Evolutionary conservation across 2,329 filamentous ascomycete species (phyloP), one percentile per base, ranked within the genome.

Genomic region (Chaetomiaceae sp.): DNA sequence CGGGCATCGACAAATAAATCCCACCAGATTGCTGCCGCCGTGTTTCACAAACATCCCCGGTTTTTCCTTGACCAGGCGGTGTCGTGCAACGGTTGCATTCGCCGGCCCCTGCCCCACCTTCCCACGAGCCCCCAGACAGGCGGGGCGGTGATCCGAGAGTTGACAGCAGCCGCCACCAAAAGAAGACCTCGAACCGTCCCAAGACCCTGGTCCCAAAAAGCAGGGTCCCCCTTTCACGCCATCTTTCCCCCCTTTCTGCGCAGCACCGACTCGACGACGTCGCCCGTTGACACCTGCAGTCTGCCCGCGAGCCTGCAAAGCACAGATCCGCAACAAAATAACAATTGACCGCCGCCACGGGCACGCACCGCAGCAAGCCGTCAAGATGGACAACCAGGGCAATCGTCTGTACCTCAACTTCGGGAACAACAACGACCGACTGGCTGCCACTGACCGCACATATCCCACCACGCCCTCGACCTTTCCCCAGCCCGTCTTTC

Each of bases 391-490:
- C 64, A 69, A 71, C 62, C 75, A 75, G 71, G 84, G 84, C 65
- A 81, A 81, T 60, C 79, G 81, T 54, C 77, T 87, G 51, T 78
- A 81, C 66, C 78, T 88, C 66, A 86, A 86, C 71, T 81, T 85
- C 62, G 78, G 76, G 66, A 85, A 80, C 70, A 80, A 79, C 67
- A 84, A 82, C 70, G 81, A 85, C 63, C 82, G 83, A 64, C 79
- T 83, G 54, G 75, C 77, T 56, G 71, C 81, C 64, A 79, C 77
- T 69, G 86, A 86, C 69, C 79, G 86, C 67, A 77, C 83, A 61
- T 90, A 89, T 77, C 88, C 87, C 62, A 90, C 92, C 48, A 96
- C 92, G 9, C 92, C 92, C 48, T 96, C 92, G 60, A 96, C 91
- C 54, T 97, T 97, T 67, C 92, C 92, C 11, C 92, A 97, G 73